phyloP scores from a whole-genome alignment of 768 basidiomycete species.

The Kwoniella europaea region DNA sequence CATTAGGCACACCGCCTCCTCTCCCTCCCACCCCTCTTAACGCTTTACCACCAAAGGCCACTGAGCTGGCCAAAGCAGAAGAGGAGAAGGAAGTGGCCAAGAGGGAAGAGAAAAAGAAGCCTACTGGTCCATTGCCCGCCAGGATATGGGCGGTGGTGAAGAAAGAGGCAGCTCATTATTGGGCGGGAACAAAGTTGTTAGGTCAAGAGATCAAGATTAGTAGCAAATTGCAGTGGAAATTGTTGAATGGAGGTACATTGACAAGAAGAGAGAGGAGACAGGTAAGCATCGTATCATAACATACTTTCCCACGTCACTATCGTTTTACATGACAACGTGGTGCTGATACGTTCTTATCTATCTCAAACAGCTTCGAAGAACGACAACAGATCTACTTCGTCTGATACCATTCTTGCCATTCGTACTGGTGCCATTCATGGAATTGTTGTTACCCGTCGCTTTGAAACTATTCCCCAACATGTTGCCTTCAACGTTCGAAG shows the following conservation, averaged over 20 bases:
- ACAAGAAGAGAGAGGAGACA: constrained; percentile 93
- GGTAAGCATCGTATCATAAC: constrained; percentile 60
- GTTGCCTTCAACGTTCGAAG: constrained; percentile 97
- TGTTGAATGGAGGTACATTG: constrained; percentile 85
- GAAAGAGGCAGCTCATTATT: constrained; percentile 94
- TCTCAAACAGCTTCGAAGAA: constrained; percentile 74
- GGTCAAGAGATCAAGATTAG: constrained; percentile 94
- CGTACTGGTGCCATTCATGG: constrained; percentile 97
- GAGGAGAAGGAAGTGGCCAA: constrained; percentile 38
- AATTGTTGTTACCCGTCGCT: constrained; percentile 90
- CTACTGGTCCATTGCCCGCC: constrained; percentile 51
- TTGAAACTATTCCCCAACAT: constrained; percentile 98
- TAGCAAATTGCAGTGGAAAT: constrained; percentile 82
- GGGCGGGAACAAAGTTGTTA: constrained; percentile 92
- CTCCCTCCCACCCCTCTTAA: constrained; percentile 30
- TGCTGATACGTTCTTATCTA: not conserved
- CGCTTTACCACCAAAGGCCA: constrained; percentile 35
- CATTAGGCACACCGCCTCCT: constrained; percentile 40
- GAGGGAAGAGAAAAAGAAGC: constrained; percentile 42
- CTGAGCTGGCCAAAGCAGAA: constrained; percentile 26
- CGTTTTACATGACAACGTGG: not conserved
- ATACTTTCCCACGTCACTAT: not conserved
- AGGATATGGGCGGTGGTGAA: constrained; percentile 91
- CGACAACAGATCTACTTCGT: constrained; percentile 88
- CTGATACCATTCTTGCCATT: constrained; percentile 95